These are phyloP conservation scores for Avena insularis DNA, from an alignment of 176 grass and related monocot species.

Conservation along the genomic window DNA sequence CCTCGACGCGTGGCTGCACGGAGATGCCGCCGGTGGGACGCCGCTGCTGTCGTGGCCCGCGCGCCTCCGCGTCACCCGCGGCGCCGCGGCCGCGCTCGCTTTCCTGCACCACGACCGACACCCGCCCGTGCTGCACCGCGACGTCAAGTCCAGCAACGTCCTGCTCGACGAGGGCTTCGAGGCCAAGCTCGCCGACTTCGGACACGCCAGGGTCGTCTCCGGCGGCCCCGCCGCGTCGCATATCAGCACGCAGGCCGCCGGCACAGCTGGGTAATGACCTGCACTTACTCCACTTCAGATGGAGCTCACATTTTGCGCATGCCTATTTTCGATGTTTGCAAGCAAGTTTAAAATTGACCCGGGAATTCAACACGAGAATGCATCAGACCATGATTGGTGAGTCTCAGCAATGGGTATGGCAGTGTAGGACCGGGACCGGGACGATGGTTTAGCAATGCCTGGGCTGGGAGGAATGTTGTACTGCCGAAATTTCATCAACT, in stretches of 20 bases:
- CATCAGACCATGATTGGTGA: neutral
- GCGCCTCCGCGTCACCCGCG: constrained; percentile 60
- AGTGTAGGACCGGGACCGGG: too few species aligned
- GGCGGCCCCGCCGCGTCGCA: constrained; percentile 56
- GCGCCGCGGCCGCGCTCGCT: constrained; percentile 61
- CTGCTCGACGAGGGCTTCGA: constrained; percentile 69
- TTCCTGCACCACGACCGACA: constrained; percentile 80
- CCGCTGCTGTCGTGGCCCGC: constrained; percentile 49
- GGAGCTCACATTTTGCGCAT: neutral
- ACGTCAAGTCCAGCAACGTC: constrained; percentile 89
- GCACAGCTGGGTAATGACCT: constrained; percentile 68
- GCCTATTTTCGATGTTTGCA: neutral
- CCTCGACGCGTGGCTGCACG: constrained; percentile 80
- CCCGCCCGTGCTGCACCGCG: constrained; percentile 78
- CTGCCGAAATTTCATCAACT: neutral
- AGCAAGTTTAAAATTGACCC: neutral
- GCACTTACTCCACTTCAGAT: neutral
- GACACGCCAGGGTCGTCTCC: constrained; percentile 62
- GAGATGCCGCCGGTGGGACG: neutral
- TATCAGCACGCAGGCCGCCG: constrained; percentile 77
- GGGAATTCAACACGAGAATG: neutral
- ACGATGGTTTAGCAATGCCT: too few species aligned
- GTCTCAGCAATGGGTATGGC: neutral
- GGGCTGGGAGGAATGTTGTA: too few species aligned
- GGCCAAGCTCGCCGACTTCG: constrained; percentile 86